Evolutionary conservation across 176 grass and related monocot genomes (phyloP).

Genomic region (Carex scoparia): DNA sequence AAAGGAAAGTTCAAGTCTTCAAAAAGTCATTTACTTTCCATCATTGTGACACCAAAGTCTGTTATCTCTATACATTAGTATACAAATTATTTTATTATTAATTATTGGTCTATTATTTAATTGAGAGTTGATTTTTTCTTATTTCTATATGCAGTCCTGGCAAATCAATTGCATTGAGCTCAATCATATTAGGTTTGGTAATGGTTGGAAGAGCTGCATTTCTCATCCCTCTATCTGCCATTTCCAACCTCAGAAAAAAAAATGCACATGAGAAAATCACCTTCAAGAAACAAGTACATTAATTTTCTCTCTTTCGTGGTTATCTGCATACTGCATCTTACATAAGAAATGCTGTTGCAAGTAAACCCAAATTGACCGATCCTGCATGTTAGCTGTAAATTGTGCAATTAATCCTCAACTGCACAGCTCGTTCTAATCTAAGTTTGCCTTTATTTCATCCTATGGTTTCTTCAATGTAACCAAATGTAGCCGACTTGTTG

Average conservation of each 20-base stretch:
- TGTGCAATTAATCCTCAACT: not conserved
- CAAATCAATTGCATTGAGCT: constrained; percentile 71
- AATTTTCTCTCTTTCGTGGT: not conserved
- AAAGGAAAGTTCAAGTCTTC: not conserved
- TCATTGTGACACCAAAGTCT: not conserved
- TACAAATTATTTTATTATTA: not conserved
- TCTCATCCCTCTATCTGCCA: constrained; percentile 68
- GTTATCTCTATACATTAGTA: not conserved
- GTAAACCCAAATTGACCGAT: not conserved
- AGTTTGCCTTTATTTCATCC: not conserved
- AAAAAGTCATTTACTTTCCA: not conserved
- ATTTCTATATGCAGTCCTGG: constrained; percentile 56
- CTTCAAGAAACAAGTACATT: constrained; percentile 74
- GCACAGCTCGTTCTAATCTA: not conserved
- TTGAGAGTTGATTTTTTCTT: not conserved
- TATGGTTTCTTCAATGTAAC: not conserved
- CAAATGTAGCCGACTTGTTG: not conserved
- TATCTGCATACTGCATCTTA: constrained; percentile 5
- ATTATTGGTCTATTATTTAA: not conserved
- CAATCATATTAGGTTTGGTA: constrained; percentile 79
- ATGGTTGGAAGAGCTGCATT: constrained; percentile 90
- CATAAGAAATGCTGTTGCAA: not conserved
- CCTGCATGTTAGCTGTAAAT: not conserved
- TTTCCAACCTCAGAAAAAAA: constrained; percentile 78
- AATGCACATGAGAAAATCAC: constrained; percentile 58